Evolutionary conservation across 225 moss, liverwort and hornwort species (phyloP).

Genomic region (Thuidium tamariscinum): DNA sequence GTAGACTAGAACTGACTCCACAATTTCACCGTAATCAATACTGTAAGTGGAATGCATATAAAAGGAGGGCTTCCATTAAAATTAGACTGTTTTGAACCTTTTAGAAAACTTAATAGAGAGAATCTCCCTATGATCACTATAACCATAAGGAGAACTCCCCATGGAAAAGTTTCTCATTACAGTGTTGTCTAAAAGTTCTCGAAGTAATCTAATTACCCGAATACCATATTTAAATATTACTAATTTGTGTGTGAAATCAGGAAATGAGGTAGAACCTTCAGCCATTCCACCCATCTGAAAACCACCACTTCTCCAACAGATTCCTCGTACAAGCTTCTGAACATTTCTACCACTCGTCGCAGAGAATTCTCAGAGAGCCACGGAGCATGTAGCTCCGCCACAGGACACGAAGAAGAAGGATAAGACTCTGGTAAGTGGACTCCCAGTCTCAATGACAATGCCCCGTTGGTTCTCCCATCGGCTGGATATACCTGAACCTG

Average conservation of each 20-base stretch:
- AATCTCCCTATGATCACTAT: too few species aligned
- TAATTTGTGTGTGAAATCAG: neutral
- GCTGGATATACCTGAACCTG: constrained; percentile 33
- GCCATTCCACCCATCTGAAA: constrained; percentile 59
- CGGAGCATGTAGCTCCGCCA: constrained; percentile 27
- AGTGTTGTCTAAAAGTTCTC: neutral
- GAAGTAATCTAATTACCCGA: neutral
- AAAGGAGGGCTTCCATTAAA: neutral
- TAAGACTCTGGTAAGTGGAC: constrained; percentile 45
- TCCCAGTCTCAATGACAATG: constrained; percentile 19
- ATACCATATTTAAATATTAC: neutral
- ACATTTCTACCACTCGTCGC: constrained; percentile 15
- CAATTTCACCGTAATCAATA: neutral
- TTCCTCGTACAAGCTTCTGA: constrained; percentile 25
- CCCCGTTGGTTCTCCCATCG: neutral
- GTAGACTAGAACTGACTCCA: neutral
- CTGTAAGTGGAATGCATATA: neutral
- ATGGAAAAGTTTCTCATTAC: neutral
- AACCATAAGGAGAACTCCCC: neutral
- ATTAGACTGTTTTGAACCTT: neutral
- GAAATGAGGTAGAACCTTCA: constrained; percentile 23
- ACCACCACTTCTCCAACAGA: constrained; percentile 45
- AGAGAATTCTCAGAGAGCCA: constrained; percentile 28
- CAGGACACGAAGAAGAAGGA: constrained; percentile 33
- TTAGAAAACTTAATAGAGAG: neutral